Evolutionary conservation across 1,139 yeast genomes (phyloP), one percentile per base, ranked within the genome.

Genomic region (Debaryomycetaceae sp.): DNA sequence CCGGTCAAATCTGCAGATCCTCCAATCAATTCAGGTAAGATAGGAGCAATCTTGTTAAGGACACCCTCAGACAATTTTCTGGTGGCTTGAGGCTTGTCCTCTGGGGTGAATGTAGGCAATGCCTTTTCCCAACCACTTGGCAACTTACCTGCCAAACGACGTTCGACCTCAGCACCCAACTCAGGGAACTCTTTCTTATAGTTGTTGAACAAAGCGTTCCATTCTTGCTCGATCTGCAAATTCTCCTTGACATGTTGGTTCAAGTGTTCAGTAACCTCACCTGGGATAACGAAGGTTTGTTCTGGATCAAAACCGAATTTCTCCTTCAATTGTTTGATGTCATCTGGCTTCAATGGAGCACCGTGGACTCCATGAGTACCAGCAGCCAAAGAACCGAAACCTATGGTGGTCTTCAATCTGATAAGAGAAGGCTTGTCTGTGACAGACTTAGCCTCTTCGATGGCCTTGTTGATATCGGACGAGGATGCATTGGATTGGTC

Each of bases 1-100:
- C 96, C 95, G 48, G 98, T 92, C 73, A 92, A 81, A 73, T 92
- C 98, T 45, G 98, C 98, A 53, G 98, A 91, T 60, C 98, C 98
- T 73, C 98, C 98, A 61, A 92, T 72, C 48, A 92, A 74, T 75
- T 91, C 98, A 44, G 98, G 98, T 36, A 94, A 54, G 38, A 56
- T 77, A 34, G 75, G 79, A 58, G 78, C 75, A 55, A 92, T 70
- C 56, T 75, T 71, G 54, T 78, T 73, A 58, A 92, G 73, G 40
- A 86, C 88, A 52, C 76, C 78, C 76, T 92, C 98, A 43, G 96
- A 86, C 59, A 91, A 78, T 77, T 92, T 92, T 81, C 98, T 87
- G 50, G 98, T 83, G 52, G 98, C 98, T 52, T 89, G 75, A 37
- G 97, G 82, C 55, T 78, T 72, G 72, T 92, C 98, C 28, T 64